Conservation (phyloP, 495 filamentous ascomycete species). For the Astrothelium macrocarpum region DNA sequence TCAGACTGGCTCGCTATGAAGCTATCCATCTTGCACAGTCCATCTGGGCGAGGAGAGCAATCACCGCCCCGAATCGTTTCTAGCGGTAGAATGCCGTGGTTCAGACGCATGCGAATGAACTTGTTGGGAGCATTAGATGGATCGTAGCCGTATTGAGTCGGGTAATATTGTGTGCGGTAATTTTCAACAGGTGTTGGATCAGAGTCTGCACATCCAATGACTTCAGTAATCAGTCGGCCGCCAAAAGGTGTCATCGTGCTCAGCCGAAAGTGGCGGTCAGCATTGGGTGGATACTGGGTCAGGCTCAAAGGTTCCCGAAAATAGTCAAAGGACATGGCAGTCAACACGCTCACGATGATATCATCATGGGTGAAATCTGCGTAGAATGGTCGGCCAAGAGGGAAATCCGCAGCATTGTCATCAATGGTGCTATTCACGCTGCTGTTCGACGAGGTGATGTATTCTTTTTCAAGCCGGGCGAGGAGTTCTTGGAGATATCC, state of each 20-base stretch:
- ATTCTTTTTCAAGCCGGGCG: conserved; percentile 30
- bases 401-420: conserved; percentile 35
- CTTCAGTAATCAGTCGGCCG: conserved; percentile 33
- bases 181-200: conserved; percentile 23
- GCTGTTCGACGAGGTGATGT: conserved; percentile 29
- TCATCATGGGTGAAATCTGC: conserved; percentile 43
- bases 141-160: conserved; percentile 31
- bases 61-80: conserved; percentile 30
- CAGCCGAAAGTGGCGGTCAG: conserved; percentile 30
- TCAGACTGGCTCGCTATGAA: conserved; percentile 30
- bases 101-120: conserved; percentile 35
- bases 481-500: conserved; percentile 37
- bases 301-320: conserved; percentile 29
- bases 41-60: conserved; percentile 30
- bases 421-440: conserved; percentile 36
- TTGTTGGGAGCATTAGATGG: conserved; percentile 31
- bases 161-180: conserved; percentile 27
- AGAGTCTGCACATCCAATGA: conserved; percentile 29
- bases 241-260: conserved; percentile 33
- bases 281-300: conserved; percentile 29
- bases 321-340: conserved; percentile 37
- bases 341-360: conserved; percentile 39
- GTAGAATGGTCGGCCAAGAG: conserved; percentile 38
- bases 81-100: conserved; percentile 35
- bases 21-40: conserved; percentile 26